These are phyloP conservation scores for Chytriomyces hyalinus DNA, from an alignment of 192 early-diverging fungal genomes.

Conservation along the genomic window DNA sequence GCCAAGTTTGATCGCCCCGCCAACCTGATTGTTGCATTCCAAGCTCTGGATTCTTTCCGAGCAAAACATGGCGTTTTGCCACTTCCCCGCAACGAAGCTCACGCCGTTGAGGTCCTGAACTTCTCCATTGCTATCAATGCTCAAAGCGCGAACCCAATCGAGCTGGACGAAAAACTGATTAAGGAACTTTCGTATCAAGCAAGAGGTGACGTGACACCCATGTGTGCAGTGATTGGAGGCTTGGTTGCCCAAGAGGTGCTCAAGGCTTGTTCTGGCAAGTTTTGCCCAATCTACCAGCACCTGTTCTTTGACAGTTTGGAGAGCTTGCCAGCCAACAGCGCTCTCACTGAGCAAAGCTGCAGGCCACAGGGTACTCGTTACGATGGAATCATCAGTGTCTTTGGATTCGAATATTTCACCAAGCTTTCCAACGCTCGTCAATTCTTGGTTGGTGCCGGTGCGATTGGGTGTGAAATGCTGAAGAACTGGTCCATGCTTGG, in stretches of 20 bases:
- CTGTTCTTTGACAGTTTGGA: slow-evolving; percentile 98
- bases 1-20: slow-evolving; percentile 97
- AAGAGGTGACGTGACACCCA: slow-evolving; percentile 88
- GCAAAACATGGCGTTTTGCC: slow-evolving; percentile 71
- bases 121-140: slow-evolving; percentile 76
- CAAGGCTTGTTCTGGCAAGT: slow-evolving; percentile 98
- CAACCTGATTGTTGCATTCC: slow-evolving; percentile 92
- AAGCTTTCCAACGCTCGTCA: slow-evolving; percentile 83
- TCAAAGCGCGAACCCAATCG: slow-evolving; percentile 63
- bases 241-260: slow-evolving; percentile 97
- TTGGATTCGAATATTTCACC: slow-evolving; percentile 90
- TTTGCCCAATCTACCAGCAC: slow-evolving; percentile 88
- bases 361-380: slow-evolving; percentile 88
- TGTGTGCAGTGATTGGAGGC: slow-evolving; percentile 96
- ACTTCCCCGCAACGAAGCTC: slow-evolving; percentile 81
- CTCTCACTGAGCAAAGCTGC: slow-evolving; percentile 73
- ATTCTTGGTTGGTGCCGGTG: slow-evolving; percentile 97
- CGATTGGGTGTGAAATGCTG: slow-evolving; percentile 99
- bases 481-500: slow-evolving; percentile 99
- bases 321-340: slow-evolving; percentile 78
- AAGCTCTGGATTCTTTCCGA: slow-evolving; percentile 85
- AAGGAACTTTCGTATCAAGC: slow-evolving; percentile 88
- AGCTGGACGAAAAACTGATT: slow-evolving; percentile 84
- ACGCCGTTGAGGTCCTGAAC: slow-evolving; percentile 81
- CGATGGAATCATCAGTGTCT: slow-evolving; percentile 95